These are phyloP conservation scores for Populus davidiana DNA, from an alignment of 345 rosid genomes.

Conservation along the genomic window DNA sequence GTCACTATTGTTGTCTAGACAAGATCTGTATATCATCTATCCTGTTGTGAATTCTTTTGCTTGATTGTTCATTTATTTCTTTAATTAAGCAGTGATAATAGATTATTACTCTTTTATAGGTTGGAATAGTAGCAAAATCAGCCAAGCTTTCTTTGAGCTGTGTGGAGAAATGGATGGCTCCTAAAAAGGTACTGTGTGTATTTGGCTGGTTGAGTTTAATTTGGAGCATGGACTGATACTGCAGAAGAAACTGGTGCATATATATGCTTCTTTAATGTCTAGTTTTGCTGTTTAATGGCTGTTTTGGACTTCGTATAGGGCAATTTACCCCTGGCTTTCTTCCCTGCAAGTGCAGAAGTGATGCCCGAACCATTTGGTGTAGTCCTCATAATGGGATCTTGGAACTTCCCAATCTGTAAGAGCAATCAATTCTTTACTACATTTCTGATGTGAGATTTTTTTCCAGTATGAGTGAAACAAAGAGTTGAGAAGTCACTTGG, in stretches of 20 bases:
- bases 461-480: background rate
- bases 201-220: background rate
- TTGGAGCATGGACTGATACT: background rate
- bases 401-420: conserved; percentile 93
- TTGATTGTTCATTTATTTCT: background rate
- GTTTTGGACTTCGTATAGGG: conserved; percentile 31
- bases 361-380: conserved; percentile 74
- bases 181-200: conserved; percentile 48
- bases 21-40: no score
- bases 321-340: conserved; percentile 50
- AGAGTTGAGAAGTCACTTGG: no score
- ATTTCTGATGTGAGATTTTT: no score
- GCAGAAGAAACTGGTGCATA: background rate
- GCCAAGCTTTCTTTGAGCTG: conserved; percentile 43
- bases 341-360: conserved; percentile 62
- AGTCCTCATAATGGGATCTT: conserved; percentile 64
- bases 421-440: conserved; percentile 2
- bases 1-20: no score
- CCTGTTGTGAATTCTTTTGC: background rate
- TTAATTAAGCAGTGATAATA: background rate
- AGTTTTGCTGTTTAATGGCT: background rate
- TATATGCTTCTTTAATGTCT: background rate
- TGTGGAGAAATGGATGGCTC: conserved; percentile 73
- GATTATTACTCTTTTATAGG: conserved; percentile 14
- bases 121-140: conserved; percentile 65